Base-by-base conservation (phyloP, 192 early-diverging fungal species). In the Rhizophagus sp. region DNA sequence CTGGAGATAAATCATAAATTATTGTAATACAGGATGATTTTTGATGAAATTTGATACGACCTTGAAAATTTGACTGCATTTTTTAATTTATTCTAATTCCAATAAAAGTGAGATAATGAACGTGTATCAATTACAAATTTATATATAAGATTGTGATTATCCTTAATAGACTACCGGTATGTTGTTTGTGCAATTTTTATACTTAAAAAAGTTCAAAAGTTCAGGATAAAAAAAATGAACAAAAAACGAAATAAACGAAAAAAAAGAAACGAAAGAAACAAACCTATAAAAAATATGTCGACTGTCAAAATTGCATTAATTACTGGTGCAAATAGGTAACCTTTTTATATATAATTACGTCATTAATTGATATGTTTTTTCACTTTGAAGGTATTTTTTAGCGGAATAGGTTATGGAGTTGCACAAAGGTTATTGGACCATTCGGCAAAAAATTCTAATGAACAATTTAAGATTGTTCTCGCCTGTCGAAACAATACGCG, bases 341-440 rank as follows among this genome's bases (percentile, higher is more conserved):
- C 1, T 57, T 73, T 73, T 50, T 6, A 27, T 22, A 27, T 74
- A 74, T 57, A 74, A 36, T 47, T 77, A 61, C 9, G 41, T n/a
- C 5, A 77, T 77, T 12, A 6, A 25, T 76, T 41, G 27, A 25
- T 76, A 36, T 25, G 27, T 24, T 66, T 41, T 44, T 15, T 3
- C 3, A n/a, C 2, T 39, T 61, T 30, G 8, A 8, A 9, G 6
- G n/a, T 76, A 39, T 36, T 62, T 64, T 64, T 27, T 66, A 86
- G 85, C 41, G 87, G 88, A 1, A 83, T 90, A 36, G 89, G 89
- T 27, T 90, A 84, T 77, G 87, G 84, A 15, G 87, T 89, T 73
- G 84, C 84, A n/a, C 83, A 89, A 63, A 85, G 85, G 7, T 76
- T 90, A 22, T 80, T 88, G 12, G 65, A 82, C 39, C 78, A 86